Evolutionary conservation across 1,139 yeast genomes (phyloP), one percentile per base, ranked within the genome.

Genomic region (Hemisphaericaspora lyxosophila): DNA sequence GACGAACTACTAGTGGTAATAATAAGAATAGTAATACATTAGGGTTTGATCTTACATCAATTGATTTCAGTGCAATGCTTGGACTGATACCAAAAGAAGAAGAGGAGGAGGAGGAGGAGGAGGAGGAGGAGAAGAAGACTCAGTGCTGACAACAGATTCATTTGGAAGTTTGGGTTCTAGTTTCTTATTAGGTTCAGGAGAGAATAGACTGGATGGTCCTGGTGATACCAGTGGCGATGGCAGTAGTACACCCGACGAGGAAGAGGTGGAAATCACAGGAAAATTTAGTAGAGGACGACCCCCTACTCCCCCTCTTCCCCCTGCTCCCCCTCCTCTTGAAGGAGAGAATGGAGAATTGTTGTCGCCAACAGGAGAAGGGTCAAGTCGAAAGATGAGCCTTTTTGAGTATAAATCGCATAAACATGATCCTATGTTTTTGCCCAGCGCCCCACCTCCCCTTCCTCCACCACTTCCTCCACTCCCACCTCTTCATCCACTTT

Each of bases 381-480:
- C 34, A 14, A 18, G 30, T 16, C 30, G 28, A 19, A 39, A 31
- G 24, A 13, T 39, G n/a, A 39, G 39, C 24, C 32, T 39, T 8
- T 16, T 9, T 12, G 40, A 36, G 23, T 36, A 39, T 26, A 28
- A 34, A 29, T n/a, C 22, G 24, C 36, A 34, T 27, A 34, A 15
- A 8, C 26, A 31, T 8, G 34, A 31, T 7, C 12, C 9, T 24
- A 9, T 7, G 7, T 13, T 6, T 13, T 14, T 12, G 2, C 26
- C 25, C 8, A 7, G 8, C 23, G 17, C 7, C 14, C 16, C 25
- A 5, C 3, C 16, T 11, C 28, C 28, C 12, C 31, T 26, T 23
- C 33, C 27, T 11, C 36, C 36, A 8, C 31, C 38, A 23, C 19
- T 17, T 12, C 31, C 36, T 25, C 16, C 16, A 15, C 19, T n/a